Percentiles rank a stretch among this genome's conserved stretches.
Evolutionary conservation across 2,329 filamentous ascomycete species (phyloP).

Genomic region (Zymoseptoria pseudotritici): DNA sequence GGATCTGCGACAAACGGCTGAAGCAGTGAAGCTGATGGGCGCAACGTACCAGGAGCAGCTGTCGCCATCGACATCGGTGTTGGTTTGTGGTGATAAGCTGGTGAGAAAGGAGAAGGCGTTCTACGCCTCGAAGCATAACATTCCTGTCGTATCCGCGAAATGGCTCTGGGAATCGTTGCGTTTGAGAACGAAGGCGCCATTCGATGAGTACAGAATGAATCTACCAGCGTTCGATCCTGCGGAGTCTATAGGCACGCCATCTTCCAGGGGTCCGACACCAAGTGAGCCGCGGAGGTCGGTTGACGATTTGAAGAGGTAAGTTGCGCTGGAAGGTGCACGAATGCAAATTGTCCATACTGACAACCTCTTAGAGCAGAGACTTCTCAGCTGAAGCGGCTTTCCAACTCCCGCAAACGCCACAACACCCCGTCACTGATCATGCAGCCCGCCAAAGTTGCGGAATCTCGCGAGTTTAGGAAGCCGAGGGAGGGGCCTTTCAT

Average conservation of each 20-base stretch:
- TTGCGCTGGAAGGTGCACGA: not conserved
- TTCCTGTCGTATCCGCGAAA: conserved; percentile 70
- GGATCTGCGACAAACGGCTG: conserved; percentile 77
- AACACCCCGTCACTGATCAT: conserved; percentile 25
- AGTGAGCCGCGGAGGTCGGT: conserved; percentile 4
- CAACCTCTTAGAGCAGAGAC: conserved; percentile 11
- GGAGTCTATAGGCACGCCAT: conserved; percentile 6
- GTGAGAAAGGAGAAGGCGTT: conserved; percentile 67
- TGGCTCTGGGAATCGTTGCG: conserved; percentile 83
- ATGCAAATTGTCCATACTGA: conserved; percentile 5
- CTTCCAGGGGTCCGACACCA: conserved; percentile 11
- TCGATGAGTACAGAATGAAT: conserved; percentile 30
- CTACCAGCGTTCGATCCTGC: conserved; percentile 16
- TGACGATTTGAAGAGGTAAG: conserved; percentile 10
- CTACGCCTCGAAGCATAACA: conserved; percentile 64
- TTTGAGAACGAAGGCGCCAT: conserved; percentile 41
- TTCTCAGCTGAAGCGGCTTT: conserved; percentile 22
- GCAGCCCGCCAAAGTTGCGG: not conserved
- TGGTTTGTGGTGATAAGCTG: conserved; percentile 54
- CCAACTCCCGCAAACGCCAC: conserved; percentile 25
- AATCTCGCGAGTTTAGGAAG: conserved; percentile 1
- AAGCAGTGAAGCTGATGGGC: conserved; percentile 62
- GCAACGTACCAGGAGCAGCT: conserved; percentile 75
- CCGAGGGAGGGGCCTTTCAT: conserved; percentile 20
- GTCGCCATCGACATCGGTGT: conserved; percentile 61